Conservation (phyloP, 805 yeast genomes). For the Metschnikowia drakensbergensis region DNA sequence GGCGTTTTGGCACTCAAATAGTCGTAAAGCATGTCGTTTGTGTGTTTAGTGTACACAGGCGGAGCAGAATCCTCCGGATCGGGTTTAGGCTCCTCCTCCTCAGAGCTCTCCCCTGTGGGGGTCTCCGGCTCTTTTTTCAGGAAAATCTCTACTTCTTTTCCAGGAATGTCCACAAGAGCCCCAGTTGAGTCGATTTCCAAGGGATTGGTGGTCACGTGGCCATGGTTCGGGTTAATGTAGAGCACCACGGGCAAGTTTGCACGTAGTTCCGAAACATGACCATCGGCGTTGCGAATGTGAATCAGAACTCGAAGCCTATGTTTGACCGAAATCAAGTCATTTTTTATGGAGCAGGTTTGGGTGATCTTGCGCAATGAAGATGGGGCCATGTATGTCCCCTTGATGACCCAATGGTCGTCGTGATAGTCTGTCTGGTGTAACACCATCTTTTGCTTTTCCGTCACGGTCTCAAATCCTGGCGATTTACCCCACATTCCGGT, state of each 20-base stretch:
- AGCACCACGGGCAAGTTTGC: constrained; percentile 48
- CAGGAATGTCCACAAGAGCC: constrained; percentile 19
- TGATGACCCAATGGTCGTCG: constrained; percentile 45
- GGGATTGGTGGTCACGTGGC: constrained; percentile 34
- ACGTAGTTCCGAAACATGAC: constrained; percentile 49
- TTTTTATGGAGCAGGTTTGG: constrained; percentile 40
- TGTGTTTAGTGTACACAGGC: constrained; percentile 40
- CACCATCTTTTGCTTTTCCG: constrained; percentile 24
- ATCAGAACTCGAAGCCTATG: constrained; percentile 45
- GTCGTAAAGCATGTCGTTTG: constrained; percentile 37
- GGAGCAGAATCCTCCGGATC: constrained; percentile 36
- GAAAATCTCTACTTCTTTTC: constrained; percentile 28
- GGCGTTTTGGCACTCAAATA: constrained; percentile 33
- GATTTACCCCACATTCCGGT: constrained; percentile 31
- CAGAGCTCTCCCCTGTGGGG: constrained; percentile 4
- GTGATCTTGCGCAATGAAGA: constrained; percentile 35
- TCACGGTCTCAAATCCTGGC: constrained; percentile 38
- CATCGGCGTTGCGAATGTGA: constrained; percentile 45
- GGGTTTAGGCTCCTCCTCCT: constrained; percentile 13
- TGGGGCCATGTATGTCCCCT: constrained; percentile 41
- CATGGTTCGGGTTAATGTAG: constrained; percentile 40
- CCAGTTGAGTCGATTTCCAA: constrained; percentile 31
- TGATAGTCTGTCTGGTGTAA: constrained; percentile 19
- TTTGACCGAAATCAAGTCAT: constrained; percentile 40
- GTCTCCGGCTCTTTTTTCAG: constrained; percentile 20